A percentile compares a stretch with the other conserved stretches of the same genome.
These are phyloP conservation scores for Diaporthe ilicicola DNA, from an alignment of 2,329 filamentous ascomycete genomes.

Conservation along the genomic window DNA sequence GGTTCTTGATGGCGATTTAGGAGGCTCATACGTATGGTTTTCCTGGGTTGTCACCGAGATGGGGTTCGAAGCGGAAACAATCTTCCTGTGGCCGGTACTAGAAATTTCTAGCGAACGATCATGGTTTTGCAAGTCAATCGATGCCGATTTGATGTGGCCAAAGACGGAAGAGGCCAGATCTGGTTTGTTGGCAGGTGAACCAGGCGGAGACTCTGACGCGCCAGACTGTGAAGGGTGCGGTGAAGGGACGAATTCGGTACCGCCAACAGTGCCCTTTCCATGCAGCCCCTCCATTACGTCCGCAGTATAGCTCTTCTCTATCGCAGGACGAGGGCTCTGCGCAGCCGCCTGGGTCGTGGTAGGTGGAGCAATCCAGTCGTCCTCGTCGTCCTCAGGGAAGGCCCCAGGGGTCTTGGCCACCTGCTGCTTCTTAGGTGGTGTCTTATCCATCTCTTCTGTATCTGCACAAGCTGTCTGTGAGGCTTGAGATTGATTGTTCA, in stretches of 20 bases:
- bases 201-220: constrained; percentile 43
- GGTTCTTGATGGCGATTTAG: constrained; percentile 64
- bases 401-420: constrained; percentile 60
- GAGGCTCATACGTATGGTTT: constrained; percentile 50
- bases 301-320: constrained; percentile 68
- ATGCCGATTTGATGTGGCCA: constrained; percentile 69
- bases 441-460: constrained; percentile 38
- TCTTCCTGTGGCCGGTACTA: constrained; percentile 61
- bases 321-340: constrained; percentile 58
- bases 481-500: constrained; percentile 40
- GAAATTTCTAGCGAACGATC: constrained; percentile 32
- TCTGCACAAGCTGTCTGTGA: constrained; percentile 39
- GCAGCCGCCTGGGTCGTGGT: constrained; percentile 45
- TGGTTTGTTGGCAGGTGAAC: constrained; percentile 41
- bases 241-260: constrained; percentile 54
- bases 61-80: constrained; percentile 51
- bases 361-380: constrained; percentile 70
- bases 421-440: constrained; percentile 45
- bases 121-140: constrained; percentile 59
- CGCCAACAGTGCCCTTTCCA: constrained; percentile 57
- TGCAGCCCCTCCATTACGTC: constrained; percentile 68
- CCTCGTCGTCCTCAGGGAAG: constrained; percentile 68
- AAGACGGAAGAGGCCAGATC: constrained; percentile 45
- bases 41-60: constrained; percentile 56
- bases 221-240: constrained; percentile 46